Evolutionary conservation across 2,329 filamentous ascomycete genomes (phyloP).

Genomic region (Purpureocillium takamizusanense): DNA sequence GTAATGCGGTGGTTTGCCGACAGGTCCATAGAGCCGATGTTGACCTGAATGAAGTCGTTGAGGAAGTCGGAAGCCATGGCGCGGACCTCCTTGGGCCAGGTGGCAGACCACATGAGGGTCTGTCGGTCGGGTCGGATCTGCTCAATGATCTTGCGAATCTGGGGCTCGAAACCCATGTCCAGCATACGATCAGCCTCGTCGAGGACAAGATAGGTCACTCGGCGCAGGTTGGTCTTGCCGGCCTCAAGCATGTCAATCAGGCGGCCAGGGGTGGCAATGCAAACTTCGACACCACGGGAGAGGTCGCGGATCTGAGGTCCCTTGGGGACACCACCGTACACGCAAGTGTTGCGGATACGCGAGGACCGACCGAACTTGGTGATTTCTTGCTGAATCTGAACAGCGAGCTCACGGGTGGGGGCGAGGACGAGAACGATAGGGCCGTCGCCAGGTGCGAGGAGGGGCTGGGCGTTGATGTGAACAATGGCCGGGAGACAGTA

Average conservation of each 20-base stretch:
- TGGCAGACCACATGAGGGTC: conserved; percentile 99
- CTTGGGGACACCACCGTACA: conserved; percentile 98
- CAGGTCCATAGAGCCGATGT: conserved; percentile 92
- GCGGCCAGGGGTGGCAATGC: conserved; percentile 95
- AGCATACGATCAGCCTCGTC: conserved; percentile 99
- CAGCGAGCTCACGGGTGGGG: conserved; percentile 92
- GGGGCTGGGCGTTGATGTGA: conserved; percentile 98
- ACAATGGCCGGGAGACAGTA: conserved; percentile 98
- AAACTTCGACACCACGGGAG: conserved; percentile 90
- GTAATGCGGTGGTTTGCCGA: conserved; percentile 97
- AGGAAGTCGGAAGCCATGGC: conserved; percentile 86
- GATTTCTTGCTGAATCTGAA: conserved; percentile 97
- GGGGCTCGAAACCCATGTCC: conserved; percentile 99
- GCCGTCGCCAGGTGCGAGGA: conserved; percentile 88
- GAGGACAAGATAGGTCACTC: conserved; percentile 95
- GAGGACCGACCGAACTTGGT: conserved; percentile 98
- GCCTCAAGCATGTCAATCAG: conserved; percentile 98
- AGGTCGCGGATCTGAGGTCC: conserved; percentile 95
- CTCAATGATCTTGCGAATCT: conserved; percentile 96
- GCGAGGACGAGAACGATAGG: conserved; percentile 95
- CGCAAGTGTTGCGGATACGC: conserved; percentile 95
- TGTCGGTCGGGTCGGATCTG: conserved; percentile 98
- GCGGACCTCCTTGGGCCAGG: conserved; percentile 97
- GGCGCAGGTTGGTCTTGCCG: conserved; percentile 94
- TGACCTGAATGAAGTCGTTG: conserved; percentile 95